Base-by-base conservation (phyloP, 2,329 filamentous ascomycete species). In the Parasarocladium wereldwijsianum region DNA sequence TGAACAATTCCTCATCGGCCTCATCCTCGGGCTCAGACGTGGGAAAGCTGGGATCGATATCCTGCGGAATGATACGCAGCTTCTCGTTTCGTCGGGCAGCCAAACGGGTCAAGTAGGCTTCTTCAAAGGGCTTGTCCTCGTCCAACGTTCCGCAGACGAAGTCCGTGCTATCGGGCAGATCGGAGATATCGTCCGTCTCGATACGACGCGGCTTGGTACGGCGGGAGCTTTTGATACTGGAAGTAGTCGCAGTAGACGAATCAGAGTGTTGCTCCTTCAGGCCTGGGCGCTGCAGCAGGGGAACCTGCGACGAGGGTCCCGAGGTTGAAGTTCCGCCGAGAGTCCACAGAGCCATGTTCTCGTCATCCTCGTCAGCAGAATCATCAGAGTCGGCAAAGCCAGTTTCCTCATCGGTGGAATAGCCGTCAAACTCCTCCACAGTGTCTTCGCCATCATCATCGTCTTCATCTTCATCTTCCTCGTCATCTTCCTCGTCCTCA, bases 101-200 rank as follows among this genome's bases (percentile, higher is more conserved):
- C 34, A 92, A 66, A 43, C 80, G 84, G 3, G 82, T 81, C 33
- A 93, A 68, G 51, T 94, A 98, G 1, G 84, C 87, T 41, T 86
- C 84, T 50, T 98, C 90, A n/a, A 96, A 58, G 3, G 85, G 84
- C 25, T 84, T 76, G 46, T 98, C 90, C 53, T 98, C 90, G 40
- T 98, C 90, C 13, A 98, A 64, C 1, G 90, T 98, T 34, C 90
- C 90, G 46, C 90, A 96, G n/a, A 98, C 90, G 41, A 98, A 98
- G 51, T 98, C 90, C 10, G 90, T 96, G 54, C 86, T 94, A 51
- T 98, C 90, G 2, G 90, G 90, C 8, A 98, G 64, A 47, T 93
- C 84, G 3, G 83, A 82, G 1, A 79, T 81, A 15, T 67, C 66
- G 4, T 38, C 40, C n/a, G 44, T 39, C 34, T 45, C 46, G 26